phyloP scores from a whole-genome alignment of 2,329 filamentous ascomycete genomes.

The Neopestalotiopsis sp. region DNA sequence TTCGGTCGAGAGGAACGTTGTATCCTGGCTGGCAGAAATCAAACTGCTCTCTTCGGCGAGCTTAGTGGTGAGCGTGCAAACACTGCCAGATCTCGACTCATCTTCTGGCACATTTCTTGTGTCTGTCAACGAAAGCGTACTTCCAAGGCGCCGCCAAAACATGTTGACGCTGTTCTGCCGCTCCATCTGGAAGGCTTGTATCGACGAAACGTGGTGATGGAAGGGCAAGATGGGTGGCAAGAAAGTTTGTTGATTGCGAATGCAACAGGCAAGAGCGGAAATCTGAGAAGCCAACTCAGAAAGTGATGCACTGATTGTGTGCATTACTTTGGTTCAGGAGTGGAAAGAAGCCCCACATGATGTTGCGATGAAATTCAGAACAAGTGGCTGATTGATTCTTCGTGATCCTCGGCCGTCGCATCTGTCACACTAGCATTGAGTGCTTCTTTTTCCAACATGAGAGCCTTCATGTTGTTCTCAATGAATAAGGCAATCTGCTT shows the following conservation, averaged over 20 bases:
- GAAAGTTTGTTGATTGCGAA: not conserved
- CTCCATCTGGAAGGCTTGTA: not conserved
- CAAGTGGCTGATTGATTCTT: not conserved
- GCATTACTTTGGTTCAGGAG: not conserved
- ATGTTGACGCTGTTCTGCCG: not conserved
- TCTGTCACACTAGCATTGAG: not conserved
- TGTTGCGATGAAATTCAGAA: not conserved
- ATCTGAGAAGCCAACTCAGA: not conserved
- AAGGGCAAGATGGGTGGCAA: not conserved
- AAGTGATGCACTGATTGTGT: not conserved
- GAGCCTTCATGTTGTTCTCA: conserved; percentile 8
- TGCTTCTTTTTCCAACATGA: not conserved
- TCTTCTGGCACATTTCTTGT: not conserved
- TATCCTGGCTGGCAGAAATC: not conserved
- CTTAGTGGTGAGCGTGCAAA: not conserved
- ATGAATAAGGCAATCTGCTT: conserved; percentile 14
- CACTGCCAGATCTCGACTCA: not conserved
- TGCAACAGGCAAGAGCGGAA: not conserved
- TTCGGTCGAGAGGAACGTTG: not conserved
- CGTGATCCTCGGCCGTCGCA: not conserved
- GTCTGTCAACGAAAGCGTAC: not conserved
- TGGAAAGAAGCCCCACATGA: not conserved
- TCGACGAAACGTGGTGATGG: not conserved
- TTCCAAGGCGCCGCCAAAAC: not conserved
- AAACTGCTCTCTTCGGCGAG: not conserved